Evolutionary conservation across 768 basidiomycete species (phyloP), one percentile per base, ranked within the genome.

Genomic region (Fomitopsis serialis): DNA sequence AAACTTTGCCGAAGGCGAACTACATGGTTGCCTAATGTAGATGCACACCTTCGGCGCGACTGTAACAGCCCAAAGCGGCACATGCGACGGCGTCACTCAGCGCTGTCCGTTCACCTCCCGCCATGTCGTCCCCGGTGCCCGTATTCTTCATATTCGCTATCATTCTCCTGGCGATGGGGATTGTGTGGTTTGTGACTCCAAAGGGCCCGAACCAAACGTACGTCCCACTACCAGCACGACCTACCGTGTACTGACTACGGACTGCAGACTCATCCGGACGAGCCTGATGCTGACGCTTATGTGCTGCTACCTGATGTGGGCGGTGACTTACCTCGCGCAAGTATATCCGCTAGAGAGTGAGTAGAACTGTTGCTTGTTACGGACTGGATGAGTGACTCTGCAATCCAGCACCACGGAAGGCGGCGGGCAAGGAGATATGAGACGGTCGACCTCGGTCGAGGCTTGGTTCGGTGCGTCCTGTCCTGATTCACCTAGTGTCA

Each of bases 301-400:
- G 2, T 87, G 80, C 52, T 95, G 91, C 71, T 98, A 94, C 74
- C 80, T 98, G 62, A 86, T 98, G 84, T 98, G 95, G 95, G 87
- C 87, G 73, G 82, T 96, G 64, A 94, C 95, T n/a, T 98, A 96
- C 71, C 78, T 97, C 67, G 93, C 94, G 1, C 95, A 98, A 66
- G 69, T 97, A 48, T 85, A 98, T 65, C 95, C 95, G 35, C 78
- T 98, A 48, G 84, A 96, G 64, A 72, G 95, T 95, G 48, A 56
- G 65, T 54, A 2, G 1, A 11, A 1, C 29, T 6, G 6, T 6
- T 32, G 6, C 11, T 5, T 22, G 4, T 43, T 12, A 25, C 29
- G 13, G 24, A 36, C 40, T 35, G 13, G 2, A n/a, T 44, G 32
- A n/a, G 11, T 12, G 19, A 5, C 19, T 42, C 19, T 19, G 15